A percentile compares a stretch with the other conserved stretches of the same genome.
Conservation (phyloP, 2,329 filamentous ascomycete species). For the Sarocladiaceae sp. region DNA sequence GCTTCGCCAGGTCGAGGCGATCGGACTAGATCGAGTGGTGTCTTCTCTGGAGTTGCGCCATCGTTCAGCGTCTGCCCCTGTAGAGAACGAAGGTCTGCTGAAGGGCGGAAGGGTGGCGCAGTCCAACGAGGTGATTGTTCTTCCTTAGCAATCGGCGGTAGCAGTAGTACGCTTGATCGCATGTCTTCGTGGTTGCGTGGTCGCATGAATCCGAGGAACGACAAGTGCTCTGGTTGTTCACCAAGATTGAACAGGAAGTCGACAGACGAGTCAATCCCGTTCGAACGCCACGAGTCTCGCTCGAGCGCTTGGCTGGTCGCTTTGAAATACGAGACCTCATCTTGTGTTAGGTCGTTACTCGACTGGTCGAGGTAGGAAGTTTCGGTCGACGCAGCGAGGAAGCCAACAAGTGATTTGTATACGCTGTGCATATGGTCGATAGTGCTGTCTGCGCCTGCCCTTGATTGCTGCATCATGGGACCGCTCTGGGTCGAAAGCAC, state of each 20-base stretch:
- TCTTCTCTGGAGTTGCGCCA: background rate
- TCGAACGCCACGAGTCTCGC: slow-evolving; percentile 41
- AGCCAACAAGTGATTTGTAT: slow-evolving; percentile 46
- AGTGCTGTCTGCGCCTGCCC: background rate
- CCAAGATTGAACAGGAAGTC: slow-evolving; percentile 49
- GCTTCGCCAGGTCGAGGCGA: background rate
- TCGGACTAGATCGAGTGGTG: background rate
- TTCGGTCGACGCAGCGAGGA: slow-evolving; percentile 40
- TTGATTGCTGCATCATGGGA: background rate
- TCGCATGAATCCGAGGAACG: slow-evolving; percentile 29
- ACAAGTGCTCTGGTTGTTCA: slow-evolving; percentile 32
- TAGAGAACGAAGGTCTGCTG: background rate
- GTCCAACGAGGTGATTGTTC: slow-evolving; percentile 7
- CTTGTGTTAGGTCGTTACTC: slow-evolving; percentile 35
- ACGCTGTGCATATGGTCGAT: slow-evolving; percentile 37
- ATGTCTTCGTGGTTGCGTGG: slow-evolving; percentile 11
- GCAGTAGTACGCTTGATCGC: background rate
- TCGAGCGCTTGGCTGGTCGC: slow-evolving; percentile 41
- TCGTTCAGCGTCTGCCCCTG: background rate
- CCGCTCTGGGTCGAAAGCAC: slow-evolving; percentile 14
- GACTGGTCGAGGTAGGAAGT: slow-evolving; percentile 36
- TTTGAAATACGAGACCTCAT: slow-evolving; percentile 40
- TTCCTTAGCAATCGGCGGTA: background rate
- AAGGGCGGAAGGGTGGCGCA: background rate
- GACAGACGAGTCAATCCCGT: slow-evolving; percentile 40